Base-by-base conservation (phyloP, 2,329 filamentous ascomycete species). In the Seiridium cupressi region DNA sequence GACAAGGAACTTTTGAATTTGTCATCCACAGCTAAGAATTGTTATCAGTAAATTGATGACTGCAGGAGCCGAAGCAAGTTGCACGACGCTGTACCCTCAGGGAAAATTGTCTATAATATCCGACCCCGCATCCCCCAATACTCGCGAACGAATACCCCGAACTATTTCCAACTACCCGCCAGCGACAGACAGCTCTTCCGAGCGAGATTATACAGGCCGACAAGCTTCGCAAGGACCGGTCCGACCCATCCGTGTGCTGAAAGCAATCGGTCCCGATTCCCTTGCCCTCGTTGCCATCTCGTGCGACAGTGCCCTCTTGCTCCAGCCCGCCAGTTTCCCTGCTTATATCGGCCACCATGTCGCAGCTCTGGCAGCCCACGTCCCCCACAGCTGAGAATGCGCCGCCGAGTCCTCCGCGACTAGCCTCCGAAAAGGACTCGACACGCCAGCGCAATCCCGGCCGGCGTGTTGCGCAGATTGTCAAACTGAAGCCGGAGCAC, bases 381-480 rank as follows among this genome's bases (percentile, higher is more conserved):
- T 57, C 54, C 11, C 55, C 55, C 7, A 58, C 46, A 10, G 40
- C 55, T 6, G 55, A 51, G 35, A 57, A 5, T 26, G 55, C 40
- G 38, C 55, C 55, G 8, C 13, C 44, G 6, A 51, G 46, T 26
- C 55, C 55, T 5, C 44, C 46, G 46, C 59, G 48, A 2, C 46
- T 44, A 26, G 44, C 44, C 5, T 57, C 54, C 40, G 55, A 56
- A 32, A 40, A 44, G 46, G 54, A 58, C 38, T 65, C 69, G 49
- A 57, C 65, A 46, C 64, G 66, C 8, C 72, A 71, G 61, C 74
- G 68, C 63, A 75, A 81, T 63, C 73, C 80, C 3, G 81, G 78
- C 51, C 78, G 80, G 3, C 84, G 89, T 61, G 82, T 92, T 66
- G 89, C 83, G 44, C 90, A 93, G 74, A 89, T 92, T 64, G 81